phyloP scores from a whole-genome alignment of 176 grass and related monocot genomes.

The Carex scoparia region DNA sequence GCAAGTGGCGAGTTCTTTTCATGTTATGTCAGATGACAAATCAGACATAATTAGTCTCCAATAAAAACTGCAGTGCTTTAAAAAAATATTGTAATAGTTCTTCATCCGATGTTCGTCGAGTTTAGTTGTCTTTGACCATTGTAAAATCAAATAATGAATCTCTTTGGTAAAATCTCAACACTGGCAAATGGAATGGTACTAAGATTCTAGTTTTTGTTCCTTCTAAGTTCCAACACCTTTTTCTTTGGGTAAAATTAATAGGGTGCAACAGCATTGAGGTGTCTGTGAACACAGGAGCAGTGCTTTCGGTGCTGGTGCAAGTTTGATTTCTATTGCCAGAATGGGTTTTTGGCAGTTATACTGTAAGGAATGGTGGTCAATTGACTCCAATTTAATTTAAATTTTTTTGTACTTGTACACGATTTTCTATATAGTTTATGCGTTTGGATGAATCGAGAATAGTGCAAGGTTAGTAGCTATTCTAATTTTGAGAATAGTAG shows the following conservation, averaged over 20 bases:
- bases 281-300: not conserved
- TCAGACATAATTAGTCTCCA: not conserved
- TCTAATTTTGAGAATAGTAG: no score
- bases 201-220: not conserved
- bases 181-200: not conserved
- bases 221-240: not conserved
- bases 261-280: slow-evolving; percentile 5
- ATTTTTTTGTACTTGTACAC: no score
- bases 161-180: not conserved
- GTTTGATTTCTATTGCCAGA: not conserved
- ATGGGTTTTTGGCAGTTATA: not conserved
- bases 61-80: not conserved
- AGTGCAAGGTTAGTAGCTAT: no score
- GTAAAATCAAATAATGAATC: not conserved
- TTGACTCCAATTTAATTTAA: no score
- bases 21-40: not conserved
- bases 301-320: not conserved
- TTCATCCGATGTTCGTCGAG: not conserved
- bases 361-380: not conserved
- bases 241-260: slow-evolving; percentile 2
- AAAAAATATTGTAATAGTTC: not conserved
- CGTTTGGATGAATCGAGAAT: no score
- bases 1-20: not conserved
- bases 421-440: no score
- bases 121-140: not conserved